Percentiles rank a stretch among this genome's conserved stretches.
phyloP scores from a whole-genome alignment of 371 early-diverging fungal genomes.

The Apophysomyces ossiformis region DNA sequence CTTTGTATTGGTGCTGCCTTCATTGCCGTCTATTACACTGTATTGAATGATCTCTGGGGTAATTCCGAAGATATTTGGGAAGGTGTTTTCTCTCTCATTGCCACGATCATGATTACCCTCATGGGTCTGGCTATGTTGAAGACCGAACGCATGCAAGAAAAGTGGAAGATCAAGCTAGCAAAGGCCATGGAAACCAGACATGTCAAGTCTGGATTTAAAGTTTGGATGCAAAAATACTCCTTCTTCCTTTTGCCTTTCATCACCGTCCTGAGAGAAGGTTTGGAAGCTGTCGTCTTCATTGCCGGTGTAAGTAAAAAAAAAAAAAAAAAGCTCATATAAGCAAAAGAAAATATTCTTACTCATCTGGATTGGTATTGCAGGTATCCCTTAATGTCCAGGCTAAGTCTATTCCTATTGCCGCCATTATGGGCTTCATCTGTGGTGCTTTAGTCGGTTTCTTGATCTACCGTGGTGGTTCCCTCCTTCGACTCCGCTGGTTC shows the following conservation, averaged over 20 bases:
- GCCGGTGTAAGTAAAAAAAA: slow-evolving; percentile 72
- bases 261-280: slow-evolving; percentile 82
- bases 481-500: slow-evolving; percentile 71
- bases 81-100: slow-evolving; percentile 73
- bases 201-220: slow-evolving; percentile 18
- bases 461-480: slow-evolving; percentile 72
- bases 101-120: slow-evolving; percentile 67
- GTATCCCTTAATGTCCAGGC: slow-evolving; percentile 69
- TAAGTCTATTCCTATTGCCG: slow-evolving; percentile 78
- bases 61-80: slow-evolving; percentile 81
- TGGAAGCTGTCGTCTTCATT: slow-evolving; percentile 83
- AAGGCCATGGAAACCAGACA: slow-evolving; percentile 47
- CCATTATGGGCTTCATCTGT: slow-evolving; percentile 65
- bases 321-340: too few species aligned
- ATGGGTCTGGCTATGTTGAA: slow-evolving; percentile 80
- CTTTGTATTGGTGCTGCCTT: slow-evolving; percentile 75
- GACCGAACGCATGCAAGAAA: slow-evolving; percentile 71
- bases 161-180: slow-evolving; percentile 69
- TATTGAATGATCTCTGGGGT: slow-evolving; percentile 69
- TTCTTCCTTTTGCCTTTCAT: slow-evolving; percentile 81
- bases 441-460: slow-evolving; percentile 71
- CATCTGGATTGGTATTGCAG: slow-evolving; percentile 55
- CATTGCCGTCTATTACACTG: slow-evolving; percentile 69
- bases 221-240: slow-evolving; percentile 52
- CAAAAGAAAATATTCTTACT: slow-evolving; percentile 32